phyloP scores from a whole-genome alignment of 352 stramenopile species.

The Globisporangium radiosum region DNA sequence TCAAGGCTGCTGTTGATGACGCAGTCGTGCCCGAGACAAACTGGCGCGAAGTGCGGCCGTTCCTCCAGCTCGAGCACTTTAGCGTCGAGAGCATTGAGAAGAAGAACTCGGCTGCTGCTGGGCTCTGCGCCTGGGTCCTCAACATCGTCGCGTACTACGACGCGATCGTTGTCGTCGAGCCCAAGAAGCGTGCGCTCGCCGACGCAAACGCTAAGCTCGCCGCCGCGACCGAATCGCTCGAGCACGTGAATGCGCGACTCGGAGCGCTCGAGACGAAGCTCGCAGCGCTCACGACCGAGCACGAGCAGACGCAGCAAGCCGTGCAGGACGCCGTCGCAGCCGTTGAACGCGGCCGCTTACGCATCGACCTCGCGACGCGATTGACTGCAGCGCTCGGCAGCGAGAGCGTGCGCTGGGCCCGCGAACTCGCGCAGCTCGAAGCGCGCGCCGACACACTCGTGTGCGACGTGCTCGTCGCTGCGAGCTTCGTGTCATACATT shows the following conservation, averaged over 20 bases:
- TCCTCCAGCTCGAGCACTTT: constrained; percentile 74
- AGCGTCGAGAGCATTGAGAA: constrained; percentile 79
- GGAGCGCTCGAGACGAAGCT: constrained; percentile 85
- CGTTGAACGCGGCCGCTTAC: constrained; percentile 79
- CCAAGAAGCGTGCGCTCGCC: constrained; percentile 84
- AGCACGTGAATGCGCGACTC: constrained; percentile 86
- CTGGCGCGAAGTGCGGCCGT: constrained; percentile 79
- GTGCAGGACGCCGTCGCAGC: constrained; percentile 87
- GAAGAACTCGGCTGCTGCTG: constrained; percentile 74
- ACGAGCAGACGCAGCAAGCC: constrained; percentile 82
- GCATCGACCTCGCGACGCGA: constrained; percentile 89
- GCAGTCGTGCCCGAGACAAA: constrained; percentile 66
- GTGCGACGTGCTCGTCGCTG: constrained; percentile 88
- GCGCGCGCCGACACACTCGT: constrained; percentile 70
- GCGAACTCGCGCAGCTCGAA: constrained; percentile 78
- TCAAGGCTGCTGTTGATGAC: constrained; percentile 62
- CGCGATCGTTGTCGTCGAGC: constrained; percentile 91
- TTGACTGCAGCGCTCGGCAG: constrained; percentile 89
- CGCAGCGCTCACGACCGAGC: constrained; percentile 65
- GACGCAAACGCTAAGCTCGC: constrained; percentile 77
- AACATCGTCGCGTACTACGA: constrained; percentile 95
- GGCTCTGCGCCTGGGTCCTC: constrained; percentile 78
- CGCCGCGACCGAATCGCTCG: constrained; percentile 82
- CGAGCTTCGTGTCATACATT: constrained; percentile 92
- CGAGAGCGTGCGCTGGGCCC: constrained; percentile 90